Percentiles rank a stretch among this genome's conserved stretches.
Conservation (phyloP, 78 protist genomes). For the Dictyostelium citrinum region DNA sequence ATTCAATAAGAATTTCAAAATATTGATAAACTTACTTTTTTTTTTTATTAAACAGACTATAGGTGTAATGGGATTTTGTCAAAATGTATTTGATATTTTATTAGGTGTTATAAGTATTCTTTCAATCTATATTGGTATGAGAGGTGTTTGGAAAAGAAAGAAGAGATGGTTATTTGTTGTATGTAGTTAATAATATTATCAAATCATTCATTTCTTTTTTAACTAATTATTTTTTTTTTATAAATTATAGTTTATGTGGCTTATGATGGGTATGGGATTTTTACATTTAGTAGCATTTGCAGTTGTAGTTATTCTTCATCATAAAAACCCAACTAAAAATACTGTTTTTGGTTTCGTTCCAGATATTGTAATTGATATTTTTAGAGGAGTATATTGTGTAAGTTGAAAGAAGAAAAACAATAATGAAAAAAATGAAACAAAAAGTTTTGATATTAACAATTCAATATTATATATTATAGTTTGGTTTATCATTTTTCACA, state of each 20-base stretch:
- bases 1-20: neutral
- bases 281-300: conserved; percentile 21
- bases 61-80: conserved; percentile 74
- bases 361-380: conserved; percentile 20
- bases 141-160: conserved; percentile 60
- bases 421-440: neutral
- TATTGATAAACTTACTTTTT: neutral
- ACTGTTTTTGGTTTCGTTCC: conserved; percentile 50
- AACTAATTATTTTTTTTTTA: neutral
- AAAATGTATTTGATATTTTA: conserved; percentile 38
- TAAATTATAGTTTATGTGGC: conserved; percentile 31
- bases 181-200: neutral
- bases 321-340: neutral
- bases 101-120: conserved; percentile 18
- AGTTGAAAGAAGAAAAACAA: neutral
- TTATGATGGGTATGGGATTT: conserved; percentile 25
- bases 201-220: neutral
- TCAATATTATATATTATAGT: neutral
- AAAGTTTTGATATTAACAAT: neutral
- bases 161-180: conserved; percentile 21
- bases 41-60: conserved; percentile 17
- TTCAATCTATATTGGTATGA: conserved; percentile 7
- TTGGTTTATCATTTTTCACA: conserved; percentile 56
- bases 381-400: conserved; percentile 48
- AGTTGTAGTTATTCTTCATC: conserved; percentile 35